phyloP scores from a whole-genome alignment of 305 asterid species.

The Fraxinus sp. region DNA sequence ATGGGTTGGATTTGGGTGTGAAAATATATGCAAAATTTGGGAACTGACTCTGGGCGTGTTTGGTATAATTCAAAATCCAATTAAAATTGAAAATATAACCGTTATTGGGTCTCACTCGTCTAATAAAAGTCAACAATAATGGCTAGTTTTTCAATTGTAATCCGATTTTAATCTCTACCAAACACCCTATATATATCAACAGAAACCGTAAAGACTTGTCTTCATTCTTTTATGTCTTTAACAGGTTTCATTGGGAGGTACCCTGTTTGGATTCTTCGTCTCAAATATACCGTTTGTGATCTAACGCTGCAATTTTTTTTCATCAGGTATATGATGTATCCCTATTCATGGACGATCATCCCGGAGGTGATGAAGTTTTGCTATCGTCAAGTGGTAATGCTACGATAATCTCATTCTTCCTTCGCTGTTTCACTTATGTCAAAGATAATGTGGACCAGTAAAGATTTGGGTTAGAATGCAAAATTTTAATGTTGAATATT shows the following conservation, averaged over 20 bases:
- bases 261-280: neutral
- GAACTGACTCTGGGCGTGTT: neutral
- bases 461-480: neutral
- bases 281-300: neutral
- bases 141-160: no score
- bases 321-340: conserved; percentile 79
- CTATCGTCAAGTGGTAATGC: conserved; percentile 67
- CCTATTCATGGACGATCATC: conserved; percentile 85
- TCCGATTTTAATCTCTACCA: no score
- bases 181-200: neutral
- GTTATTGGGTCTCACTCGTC: no score
- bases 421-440: neutral
- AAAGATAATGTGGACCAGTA: neutral
- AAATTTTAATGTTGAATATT: neutral
- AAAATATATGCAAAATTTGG: neutral
- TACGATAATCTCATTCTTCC: neutral
- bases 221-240: neutral
- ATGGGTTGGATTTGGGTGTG: neutral
- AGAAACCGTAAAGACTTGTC: neutral
- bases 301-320: neutral
- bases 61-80: no score
- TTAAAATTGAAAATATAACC: no score
- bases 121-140: no score
- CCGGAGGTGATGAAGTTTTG: conserved; percentile 90
- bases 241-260: neutral